Evolutionary conservation across 164 flowering plant genomes (phyloP).

Genomic region (Berberis thunbergii): DNA sequence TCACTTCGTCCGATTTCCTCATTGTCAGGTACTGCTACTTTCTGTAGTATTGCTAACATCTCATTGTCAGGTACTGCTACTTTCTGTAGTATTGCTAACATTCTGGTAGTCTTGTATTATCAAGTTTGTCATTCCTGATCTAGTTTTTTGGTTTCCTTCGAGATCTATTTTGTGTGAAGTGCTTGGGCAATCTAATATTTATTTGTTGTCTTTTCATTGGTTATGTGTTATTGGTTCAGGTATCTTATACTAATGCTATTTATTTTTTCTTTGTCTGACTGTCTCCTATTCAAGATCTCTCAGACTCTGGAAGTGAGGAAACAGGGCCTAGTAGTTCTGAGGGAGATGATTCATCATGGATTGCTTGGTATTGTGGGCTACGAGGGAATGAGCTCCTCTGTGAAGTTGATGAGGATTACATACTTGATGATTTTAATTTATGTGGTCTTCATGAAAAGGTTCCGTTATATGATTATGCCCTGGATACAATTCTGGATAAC

Average conservation of each 20-base stretch:
- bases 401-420: slow-evolving; percentile 94
- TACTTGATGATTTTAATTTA: slow-evolving; percentile 13
- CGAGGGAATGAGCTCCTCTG: slow-evolving; percentile 91
- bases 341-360: slow-evolving; percentile 49
- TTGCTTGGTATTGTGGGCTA: slow-evolving; percentile 90
- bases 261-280: not conserved
- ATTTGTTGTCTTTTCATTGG: not conserved
- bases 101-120: no score
- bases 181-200: not conserved
- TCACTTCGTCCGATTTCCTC: no score
- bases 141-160: no score
- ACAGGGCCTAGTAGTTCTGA: slow-evolving; percentile 66
- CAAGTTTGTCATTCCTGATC: no score
- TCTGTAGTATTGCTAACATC: no score
- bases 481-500: slow-evolving; percentile 59
- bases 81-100: no score
- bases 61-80: no score
- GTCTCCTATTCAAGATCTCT: slow-evolving; percentile 33
- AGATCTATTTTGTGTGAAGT: not conserved
- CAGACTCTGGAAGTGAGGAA: slow-evolving; percentile 83
- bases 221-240: not conserved
- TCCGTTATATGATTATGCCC: slow-evolving; percentile 32
- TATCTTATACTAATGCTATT: not conserved
- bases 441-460: slow-evolving; percentile 83
- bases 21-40: no score